Evolutionary conservation across 768 basidiomycete genomes (phyloP).

Genomic region (Psilocybe cubensis): DNA sequence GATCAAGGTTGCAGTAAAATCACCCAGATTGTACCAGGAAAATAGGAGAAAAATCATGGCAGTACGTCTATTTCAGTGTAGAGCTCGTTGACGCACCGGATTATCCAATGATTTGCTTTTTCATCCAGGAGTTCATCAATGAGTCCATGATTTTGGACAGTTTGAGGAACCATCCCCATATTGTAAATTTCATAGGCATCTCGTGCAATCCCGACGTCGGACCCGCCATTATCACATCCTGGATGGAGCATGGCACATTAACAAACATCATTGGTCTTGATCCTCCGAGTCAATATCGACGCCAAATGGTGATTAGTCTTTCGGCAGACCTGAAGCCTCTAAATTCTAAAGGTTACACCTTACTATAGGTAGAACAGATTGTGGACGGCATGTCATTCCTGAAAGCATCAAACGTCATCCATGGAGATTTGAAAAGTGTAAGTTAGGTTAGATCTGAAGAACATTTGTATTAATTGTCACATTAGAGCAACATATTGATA

Average conservation of each 20-base stretch:
- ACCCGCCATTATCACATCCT: slow-evolving; percentile 27
- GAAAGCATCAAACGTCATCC: slow-evolving; percentile 31
- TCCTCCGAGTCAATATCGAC: background rate
- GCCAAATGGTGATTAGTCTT: background rate
- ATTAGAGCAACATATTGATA: slow-evolving; percentile 20
- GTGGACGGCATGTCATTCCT: slow-evolving; percentile 31
- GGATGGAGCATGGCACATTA: slow-evolving; percentile 34
- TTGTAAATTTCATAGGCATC: slow-evolving; percentile 10
- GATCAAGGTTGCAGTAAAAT: slow-evolving; percentile 14
- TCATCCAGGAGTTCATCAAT: slow-evolving; percentile 6
- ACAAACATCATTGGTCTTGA: slow-evolving; percentile 15
- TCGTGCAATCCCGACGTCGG: background rate
- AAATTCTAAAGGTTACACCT: too few relatives aligned
- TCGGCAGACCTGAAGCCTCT: too few relatives aligned
- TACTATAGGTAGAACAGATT: slow-evolving; percentile 27
- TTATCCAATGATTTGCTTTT: background rate
- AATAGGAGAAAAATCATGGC: background rate
- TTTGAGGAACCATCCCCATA: slow-evolving; percentile 13
- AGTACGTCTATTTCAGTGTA: background rate
- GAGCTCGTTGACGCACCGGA: too few relatives aligned
- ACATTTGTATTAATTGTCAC: background rate
- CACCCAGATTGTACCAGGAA: background rate
- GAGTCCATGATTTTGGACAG: slow-evolving; percentile 15
- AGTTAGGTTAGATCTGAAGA: too few relatives aligned
- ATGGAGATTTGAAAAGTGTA: slow-evolving; percentile 45